These are phyloP conservation scores for Nymphaea colorata DNA, from an alignment of 164 flowering plant species.

Conservation along the genomic window DNA sequence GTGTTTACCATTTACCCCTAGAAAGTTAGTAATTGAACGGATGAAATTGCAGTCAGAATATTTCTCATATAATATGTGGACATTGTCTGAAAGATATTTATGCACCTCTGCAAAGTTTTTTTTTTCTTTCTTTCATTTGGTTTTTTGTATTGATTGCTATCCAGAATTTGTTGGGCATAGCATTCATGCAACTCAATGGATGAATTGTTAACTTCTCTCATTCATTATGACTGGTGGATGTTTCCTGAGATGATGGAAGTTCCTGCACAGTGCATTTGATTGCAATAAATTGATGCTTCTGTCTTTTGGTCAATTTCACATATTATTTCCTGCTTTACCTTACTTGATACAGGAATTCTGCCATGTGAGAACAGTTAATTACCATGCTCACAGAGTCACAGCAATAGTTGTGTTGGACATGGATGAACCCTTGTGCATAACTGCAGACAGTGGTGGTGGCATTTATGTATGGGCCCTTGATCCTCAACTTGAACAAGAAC, in stretches of 20 bases:
- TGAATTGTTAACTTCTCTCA: no score
- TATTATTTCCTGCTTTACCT: background rate
- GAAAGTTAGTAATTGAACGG: no score
- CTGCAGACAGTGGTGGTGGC: conserved; percentile 82
- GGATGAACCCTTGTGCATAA: conserved; percentile 52
- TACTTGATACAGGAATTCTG: conserved; percentile 51
- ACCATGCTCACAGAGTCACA: conserved; percentile 75
- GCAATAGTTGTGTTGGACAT: conserved; percentile 50
- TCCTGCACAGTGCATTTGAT: background rate
- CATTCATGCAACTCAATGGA: no score
- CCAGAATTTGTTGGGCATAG: no score
- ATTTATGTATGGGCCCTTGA: conserved; percentile 58
- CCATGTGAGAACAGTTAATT: conserved; percentile 62
- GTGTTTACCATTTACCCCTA: no score
- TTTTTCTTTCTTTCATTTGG: no score
- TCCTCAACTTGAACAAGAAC: conserved; percentile 22
- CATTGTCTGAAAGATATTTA: no score
- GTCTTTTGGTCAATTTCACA: background rate
- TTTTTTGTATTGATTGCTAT: no score
- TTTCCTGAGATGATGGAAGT: background rate
- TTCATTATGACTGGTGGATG: background rate
- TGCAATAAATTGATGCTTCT: background rate
- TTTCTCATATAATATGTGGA: no score
- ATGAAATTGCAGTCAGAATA: no score
- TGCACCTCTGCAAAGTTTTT: no score